Percentiles rank a stretch among this genome's conserved stretches.
phyloP scores from a whole-genome alignment of 345 rosid species.

The Salix caprea region DNA sequence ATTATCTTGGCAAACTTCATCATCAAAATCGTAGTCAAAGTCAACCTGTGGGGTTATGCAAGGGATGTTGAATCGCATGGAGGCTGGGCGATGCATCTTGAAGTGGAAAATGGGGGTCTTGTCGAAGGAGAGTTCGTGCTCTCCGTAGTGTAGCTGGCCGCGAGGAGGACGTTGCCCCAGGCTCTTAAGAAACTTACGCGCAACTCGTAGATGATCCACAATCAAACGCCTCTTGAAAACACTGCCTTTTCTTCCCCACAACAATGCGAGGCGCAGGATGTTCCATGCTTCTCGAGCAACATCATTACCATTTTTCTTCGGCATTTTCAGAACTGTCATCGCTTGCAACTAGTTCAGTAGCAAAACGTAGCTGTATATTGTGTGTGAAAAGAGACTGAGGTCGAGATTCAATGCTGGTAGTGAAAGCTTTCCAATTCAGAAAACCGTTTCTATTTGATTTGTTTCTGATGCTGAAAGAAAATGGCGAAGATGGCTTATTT shows the following conservation, averaged over 20 bases:
- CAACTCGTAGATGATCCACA: constrained; percentile 45
- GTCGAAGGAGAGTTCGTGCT: constrained; percentile 80
- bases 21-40: constrained; percentile 49
- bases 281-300: constrained; percentile 44
- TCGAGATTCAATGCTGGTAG: too few relatives aligned
- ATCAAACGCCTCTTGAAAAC: constrained; percentile 48
- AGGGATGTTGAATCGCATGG: constrained; percentile 61
- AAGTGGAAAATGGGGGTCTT: constrained; percentile 66
- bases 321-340: constrained; percentile 12
- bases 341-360: not conserved
- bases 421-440: too few relatives aligned
- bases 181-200: constrained; percentile 52
- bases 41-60: constrained; percentile 61
- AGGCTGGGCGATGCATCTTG: constrained; percentile 61
- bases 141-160: constrained; percentile 37
- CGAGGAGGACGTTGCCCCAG: constrained; percentile 24
- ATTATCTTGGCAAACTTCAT: not conserved
- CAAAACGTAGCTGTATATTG: too few relatives aligned
- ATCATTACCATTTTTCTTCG: constrained; percentile 22
- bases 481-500: too few relatives aligned
- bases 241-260: constrained; percentile 74
- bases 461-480: too few relatives aligned
- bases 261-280: constrained; percentile 47
- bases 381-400: too few relatives aligned
- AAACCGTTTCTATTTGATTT: too few relatives aligned